A percentile compares a stretch with the other conserved stretches of the same genome.
Conservation (phyloP, 176 grass and related monocot genomes). For the Juncus inflexus region DNA sequence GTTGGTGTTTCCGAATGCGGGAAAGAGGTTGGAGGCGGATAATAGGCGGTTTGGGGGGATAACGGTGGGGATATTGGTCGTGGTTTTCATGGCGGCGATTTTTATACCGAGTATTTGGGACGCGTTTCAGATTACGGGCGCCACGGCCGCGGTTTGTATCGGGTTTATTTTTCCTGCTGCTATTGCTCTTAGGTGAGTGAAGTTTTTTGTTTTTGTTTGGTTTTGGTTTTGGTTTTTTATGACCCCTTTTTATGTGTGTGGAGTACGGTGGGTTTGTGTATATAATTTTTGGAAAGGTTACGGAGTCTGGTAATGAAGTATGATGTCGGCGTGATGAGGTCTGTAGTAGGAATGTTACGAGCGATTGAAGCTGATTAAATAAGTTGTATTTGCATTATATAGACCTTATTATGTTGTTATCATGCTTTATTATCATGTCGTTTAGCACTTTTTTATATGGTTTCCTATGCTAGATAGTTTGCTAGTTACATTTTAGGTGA, state of each 20-base stretch:
- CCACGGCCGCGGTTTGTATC: slow-evolving; percentile 97
- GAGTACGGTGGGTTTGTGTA: no score
- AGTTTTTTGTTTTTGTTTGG: background rate
- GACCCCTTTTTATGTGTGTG: background rate
- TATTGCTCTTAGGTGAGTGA: slow-evolving; percentile 68
- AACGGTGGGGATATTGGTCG: slow-evolving; percentile 50
- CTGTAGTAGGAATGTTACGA: no score
- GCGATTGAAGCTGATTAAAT: no score
- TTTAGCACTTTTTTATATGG: no score
- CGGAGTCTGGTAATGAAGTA: no score
- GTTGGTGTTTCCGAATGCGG: slow-evolving; percentile 52
- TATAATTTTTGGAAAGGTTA: no score
- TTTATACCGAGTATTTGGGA: slow-evolving; percentile 99
- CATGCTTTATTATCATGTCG: no score
- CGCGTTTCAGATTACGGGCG: slow-evolving; percentile 91
- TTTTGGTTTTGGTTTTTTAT: background rate
- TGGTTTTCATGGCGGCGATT: slow-evolving; percentile 74
- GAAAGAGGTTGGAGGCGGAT: slow-evolving; percentile 50
- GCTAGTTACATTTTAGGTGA: no score
- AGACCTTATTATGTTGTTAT: no score
- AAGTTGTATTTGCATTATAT: no score
- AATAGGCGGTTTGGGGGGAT: slow-evolving; percentile 62
- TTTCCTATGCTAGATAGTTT: no score
- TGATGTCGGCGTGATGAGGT: no score
- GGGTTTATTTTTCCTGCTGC: slow-evolving; percentile 90